A percentile compares a stretch with the other conserved stretches of the same genome.
phyloP scores from a whole-genome alignment of 768 basidiomycete genomes.

The Leccinum disarticulatum region DNA sequence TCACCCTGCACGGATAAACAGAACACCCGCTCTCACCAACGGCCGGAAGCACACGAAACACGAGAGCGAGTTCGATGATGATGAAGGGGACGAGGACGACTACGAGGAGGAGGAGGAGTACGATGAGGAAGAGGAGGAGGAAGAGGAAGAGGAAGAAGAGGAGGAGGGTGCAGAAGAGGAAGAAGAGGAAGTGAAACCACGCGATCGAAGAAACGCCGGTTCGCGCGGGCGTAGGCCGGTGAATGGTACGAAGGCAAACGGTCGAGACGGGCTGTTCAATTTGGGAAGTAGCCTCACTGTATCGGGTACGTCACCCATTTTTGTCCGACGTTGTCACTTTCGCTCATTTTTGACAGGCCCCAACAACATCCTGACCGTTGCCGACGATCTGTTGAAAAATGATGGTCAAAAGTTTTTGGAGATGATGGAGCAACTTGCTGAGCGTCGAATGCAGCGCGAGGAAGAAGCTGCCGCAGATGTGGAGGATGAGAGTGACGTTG shows the following conservation, averaged over 20 bases:
- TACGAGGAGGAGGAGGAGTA: slow-evolving; percentile 57
- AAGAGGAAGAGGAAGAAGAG: slow-evolving; percentile 71
- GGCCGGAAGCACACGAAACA: slow-evolving; percentile 46
- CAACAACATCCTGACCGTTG: slow-evolving; percentile 96
- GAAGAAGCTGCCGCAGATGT: slow-evolving; percentile 64
- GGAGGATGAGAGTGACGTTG: slow-evolving; percentile 61
- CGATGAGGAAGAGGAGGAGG: slow-evolving; percentile 59
- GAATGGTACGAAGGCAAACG: slow-evolving; percentile 47
- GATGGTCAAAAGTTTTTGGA: slow-evolving; percentile 99
- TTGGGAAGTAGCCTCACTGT: slow-evolving; percentile 84
- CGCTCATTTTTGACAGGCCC: slow-evolving; percentile 49
- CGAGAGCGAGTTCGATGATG: slow-evolving; percentile 68
- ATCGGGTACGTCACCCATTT: slow-evolving; percentile 52
- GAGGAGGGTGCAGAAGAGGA: slow-evolving; percentile 66
- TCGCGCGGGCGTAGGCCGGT: slow-evolving; percentile 40
- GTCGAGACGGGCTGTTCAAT: slow-evolving; percentile 71
- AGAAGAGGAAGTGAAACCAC: slow-evolving; percentile 48
- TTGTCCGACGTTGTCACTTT: slow-evolving; percentile 13
- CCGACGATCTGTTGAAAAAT: slow-evolving; percentile 97
- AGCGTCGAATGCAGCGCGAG: slow-evolving; percentile 89
- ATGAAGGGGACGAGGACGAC: slow-evolving; percentile 56
- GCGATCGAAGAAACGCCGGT: slow-evolving; percentile 34
- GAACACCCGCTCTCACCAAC: slow-evolving; percentile 35
- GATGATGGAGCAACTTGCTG: slow-evolving; percentile 99
- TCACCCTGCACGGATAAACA: slow-evolving; percentile 41